phyloP scores from a whole-genome alignment of 73 alveolate genomes.

The Blepharisma stoltei region DNA sequence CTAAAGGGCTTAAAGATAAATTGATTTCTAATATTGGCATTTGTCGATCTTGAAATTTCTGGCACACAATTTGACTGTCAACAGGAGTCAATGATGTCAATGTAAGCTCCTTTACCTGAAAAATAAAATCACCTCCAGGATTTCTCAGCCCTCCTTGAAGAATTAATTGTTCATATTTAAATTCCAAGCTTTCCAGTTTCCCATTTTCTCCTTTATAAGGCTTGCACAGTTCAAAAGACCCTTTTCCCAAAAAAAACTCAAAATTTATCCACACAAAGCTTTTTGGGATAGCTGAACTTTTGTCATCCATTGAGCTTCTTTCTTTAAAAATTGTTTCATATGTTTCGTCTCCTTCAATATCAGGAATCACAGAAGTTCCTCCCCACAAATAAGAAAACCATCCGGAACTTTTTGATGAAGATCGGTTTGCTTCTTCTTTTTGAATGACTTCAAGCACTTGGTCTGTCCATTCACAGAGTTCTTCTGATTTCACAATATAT shows the following conservation, averaged over 20 bases:
- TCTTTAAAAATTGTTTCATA: neutral
- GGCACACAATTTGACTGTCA: neutral
- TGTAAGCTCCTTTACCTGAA: neutral
- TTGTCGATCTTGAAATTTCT: neutral
- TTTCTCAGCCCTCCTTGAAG: neutral
- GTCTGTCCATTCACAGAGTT: neutral
- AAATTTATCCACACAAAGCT: conserved; percentile 13
- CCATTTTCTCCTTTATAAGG: neutral
- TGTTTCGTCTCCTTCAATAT: neutral
- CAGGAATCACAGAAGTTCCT: neutral
- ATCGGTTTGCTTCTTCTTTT: neutral
- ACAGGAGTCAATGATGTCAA: neutral
- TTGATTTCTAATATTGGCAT: neutral
- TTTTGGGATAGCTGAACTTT: neutral
- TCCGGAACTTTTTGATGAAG: conserved; percentile 4
- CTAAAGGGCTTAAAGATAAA: conserved; percentile 3
- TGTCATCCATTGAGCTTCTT: neutral
- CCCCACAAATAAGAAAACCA: neutral
- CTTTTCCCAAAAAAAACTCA: neutral
- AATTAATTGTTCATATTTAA: neutral
- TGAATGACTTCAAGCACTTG: neutral
- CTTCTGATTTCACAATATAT: neutral
- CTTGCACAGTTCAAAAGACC: conserved; percentile 15
- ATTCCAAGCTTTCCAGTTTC: neutral
- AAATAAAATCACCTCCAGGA: neutral